Percentiles rank a stretch among this genome's conserved stretches.
Evolutionary conservation across 176 grass and related monocot genomes (phyloP).

Genomic region (Hordeum marinum): DNA sequence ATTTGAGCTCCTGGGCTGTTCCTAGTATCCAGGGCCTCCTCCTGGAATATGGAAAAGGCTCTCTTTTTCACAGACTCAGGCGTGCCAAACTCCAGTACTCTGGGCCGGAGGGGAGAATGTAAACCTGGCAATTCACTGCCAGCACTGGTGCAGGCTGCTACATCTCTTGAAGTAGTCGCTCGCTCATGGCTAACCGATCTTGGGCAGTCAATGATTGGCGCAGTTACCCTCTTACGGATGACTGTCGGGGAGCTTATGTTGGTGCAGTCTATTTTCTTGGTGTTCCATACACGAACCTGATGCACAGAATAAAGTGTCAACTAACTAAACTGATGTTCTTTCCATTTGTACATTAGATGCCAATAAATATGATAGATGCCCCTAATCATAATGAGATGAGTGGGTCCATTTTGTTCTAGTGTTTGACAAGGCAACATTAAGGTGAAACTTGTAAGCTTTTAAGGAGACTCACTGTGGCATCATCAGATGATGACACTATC

Average conservation of each 20-base stretch:
- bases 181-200: constrained; percentile 34
- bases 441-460: not conserved
- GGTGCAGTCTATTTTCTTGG: constrained; percentile 45
- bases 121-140: constrained; percentile 2
- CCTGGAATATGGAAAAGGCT: constrained; percentile 48
- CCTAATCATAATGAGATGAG: not conserved
- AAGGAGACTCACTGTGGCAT: constrained; percentile 56
- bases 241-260: constrained; percentile 55
- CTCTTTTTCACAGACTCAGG: constrained; percentile 74
- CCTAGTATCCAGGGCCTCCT: constrained; percentile 28
- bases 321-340: not conserved
- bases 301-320: constrained; percentile 12
- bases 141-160: constrained; percentile 17
- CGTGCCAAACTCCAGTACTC: constrained; percentile 63
- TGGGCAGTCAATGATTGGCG: constrained; percentile 42
- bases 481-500: constrained; percentile 82
- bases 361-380: not conserved
- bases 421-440: not conserved
- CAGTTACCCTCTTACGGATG: constrained; percentile 68
- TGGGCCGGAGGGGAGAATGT: constrained; percentile 46
- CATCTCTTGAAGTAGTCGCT: constrained; percentile 32
- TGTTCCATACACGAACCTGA: constrained; percentile 86
- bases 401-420: not conserved
- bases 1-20: constrained; percentile 39
- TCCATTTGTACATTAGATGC: not conserved